These are phyloP conservation scores for Viola pubescens DNA, from an alignment of 441 rosid genomes.

Conservation along the genomic window DNA sequence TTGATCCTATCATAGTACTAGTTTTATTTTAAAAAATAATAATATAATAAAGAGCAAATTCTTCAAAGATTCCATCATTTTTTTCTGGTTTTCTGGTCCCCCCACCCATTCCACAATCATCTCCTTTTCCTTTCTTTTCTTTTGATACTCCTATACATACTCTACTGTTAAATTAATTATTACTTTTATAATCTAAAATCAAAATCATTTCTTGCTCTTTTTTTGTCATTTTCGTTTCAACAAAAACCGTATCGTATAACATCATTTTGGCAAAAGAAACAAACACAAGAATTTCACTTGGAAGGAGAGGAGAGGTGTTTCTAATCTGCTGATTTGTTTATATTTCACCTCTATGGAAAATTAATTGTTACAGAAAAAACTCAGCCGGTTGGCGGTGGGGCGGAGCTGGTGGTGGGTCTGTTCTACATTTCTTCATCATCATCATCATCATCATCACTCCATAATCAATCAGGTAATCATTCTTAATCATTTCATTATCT, in stretches of 20 bases:
- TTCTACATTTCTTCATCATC: slow-evolving; percentile 19
- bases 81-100: slow-evolving; percentile 18
- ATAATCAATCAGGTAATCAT: slow-evolving; percentile 69
- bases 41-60: neutral
- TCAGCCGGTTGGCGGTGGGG: slow-evolving; percentile 25
- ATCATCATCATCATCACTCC: slow-evolving; percentile 33
- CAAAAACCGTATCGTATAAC: slow-evolving; percentile 28
- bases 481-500: slow-evolving; percentile 29
- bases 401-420: slow-evolving; percentile 35
- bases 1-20: no score
- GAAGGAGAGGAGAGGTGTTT: slow-evolving; percentile 1
- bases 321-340: slow-evolving; percentile 9
- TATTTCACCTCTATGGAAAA: neutral
- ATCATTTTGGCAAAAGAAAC: slow-evolving; percentile 18
- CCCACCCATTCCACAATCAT: slow-evolving; percentile 27
- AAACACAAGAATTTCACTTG: neutral
- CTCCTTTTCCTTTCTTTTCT: slow-evolving; percentile 11
- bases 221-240: slow-evolving; percentile 24
- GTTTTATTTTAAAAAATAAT: no score
- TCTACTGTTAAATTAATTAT: neutral
- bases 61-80: slow-evolving; percentile 37
- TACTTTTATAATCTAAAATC: neutral
- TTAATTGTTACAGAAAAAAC: slow-evolving; percentile 7
- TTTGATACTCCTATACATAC: neutral
- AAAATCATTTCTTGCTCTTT: slow-evolving; percentile 2